phyloP scores from a whole-genome alignment of 2,329 filamentous ascomycete species.

The Paecilomyces niveus region DNA sequence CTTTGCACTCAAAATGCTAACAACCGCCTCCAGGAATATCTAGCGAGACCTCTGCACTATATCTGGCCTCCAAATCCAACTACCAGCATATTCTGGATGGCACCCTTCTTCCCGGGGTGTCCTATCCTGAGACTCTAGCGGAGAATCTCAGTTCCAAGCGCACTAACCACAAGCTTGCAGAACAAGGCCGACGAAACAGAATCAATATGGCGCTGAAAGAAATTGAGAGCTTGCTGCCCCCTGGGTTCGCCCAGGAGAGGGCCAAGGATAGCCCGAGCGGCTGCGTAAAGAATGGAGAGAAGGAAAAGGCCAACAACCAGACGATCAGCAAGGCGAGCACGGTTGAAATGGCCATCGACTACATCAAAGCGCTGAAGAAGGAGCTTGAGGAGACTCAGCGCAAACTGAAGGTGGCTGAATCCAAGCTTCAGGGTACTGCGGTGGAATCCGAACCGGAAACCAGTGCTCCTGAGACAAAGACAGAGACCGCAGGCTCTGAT shows the following conservation, averaged over 20 bases:
- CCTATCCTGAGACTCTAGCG: conserved; percentile 83
- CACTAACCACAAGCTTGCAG: conserved; percentile 95
- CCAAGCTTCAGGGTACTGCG: conserved; percentile 40
- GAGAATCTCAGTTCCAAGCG: conserved; percentile 94
- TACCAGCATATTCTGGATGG: conserved; percentile 97
- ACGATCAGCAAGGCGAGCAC: conserved; percentile 91
- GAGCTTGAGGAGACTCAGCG: conserved; percentile 61
- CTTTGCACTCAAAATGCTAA: background rate
- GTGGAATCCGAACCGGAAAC: background rate
- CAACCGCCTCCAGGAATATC: conserved; percentile 33
- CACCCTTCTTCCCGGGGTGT: conserved; percentile 80
- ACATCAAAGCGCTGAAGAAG: conserved; percentile 77
- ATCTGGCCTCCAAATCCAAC: conserved; percentile 91
- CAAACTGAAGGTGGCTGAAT: conserved; percentile 59
- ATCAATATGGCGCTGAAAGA: conserved; percentile 92
- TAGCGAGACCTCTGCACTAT: conserved; percentile 57
- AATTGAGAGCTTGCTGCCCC: conserved; percentile 79
- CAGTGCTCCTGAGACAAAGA: background rate
- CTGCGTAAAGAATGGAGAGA: conserved; percentile 33
- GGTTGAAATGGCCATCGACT: conserved; percentile 93
- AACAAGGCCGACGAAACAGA: conserved; percentile 88
- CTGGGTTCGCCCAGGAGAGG: conserved; percentile 37
- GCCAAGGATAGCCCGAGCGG: conserved; percentile 23
- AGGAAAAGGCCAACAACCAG: conserved; percentile 39
- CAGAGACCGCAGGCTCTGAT: background rate